Conservation (phyloP, 768 basidiomycete species). For the Boletus sp. region DNA sequence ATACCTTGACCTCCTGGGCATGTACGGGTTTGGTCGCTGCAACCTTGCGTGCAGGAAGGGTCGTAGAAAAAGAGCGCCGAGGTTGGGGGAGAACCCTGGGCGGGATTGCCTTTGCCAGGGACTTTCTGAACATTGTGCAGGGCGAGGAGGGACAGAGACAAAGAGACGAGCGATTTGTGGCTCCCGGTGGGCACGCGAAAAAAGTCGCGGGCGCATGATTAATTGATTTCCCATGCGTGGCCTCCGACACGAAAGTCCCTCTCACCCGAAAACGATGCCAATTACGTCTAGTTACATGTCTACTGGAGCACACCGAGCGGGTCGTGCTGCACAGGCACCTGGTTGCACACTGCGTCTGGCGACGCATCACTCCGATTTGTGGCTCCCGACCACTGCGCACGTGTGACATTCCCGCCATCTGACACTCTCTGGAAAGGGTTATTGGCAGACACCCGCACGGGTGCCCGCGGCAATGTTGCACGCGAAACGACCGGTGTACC, state of each 20-base stretch:
- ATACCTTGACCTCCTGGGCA: slow-evolving; percentile 79
- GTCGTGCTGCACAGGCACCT: slow-evolving; percentile 21
- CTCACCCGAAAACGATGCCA: neutral
- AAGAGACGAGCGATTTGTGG: neutral
- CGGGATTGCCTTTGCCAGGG: slow-evolving; percentile 38
- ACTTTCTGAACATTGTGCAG: slow-evolving; percentile 60
- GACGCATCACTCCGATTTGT: neutral
- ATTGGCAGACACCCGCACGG: slow-evolving; percentile 25
- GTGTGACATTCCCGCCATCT: slow-evolving; percentile 6
- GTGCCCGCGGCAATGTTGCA: slow-evolving; percentile 16
- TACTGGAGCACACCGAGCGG: slow-evolving; percentile 31
- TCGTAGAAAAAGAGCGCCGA: slow-evolving; percentile 63
- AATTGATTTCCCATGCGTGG: slow-evolving; percentile 18
- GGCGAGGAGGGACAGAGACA: slow-evolving; percentile 5
- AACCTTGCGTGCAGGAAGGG: slow-evolving; percentile 55
- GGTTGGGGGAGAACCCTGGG: slow-evolving; percentile 45
- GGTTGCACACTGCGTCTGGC: slow-evolving; percentile 11
- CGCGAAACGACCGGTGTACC: slow-evolving; percentile 9
- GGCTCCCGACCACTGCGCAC: slow-evolving; percentile 1
- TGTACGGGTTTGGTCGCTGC: slow-evolving; percentile 71
- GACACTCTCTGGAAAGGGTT: slow-evolving; percentile 30
- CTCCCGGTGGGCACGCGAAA: slow-evolving; percentile 9
- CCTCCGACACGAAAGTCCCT: slow-evolving; percentile 6
- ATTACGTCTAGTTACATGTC: neutral
- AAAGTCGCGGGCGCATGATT: slow-evolving; percentile 9